A percentile compares a stretch with the other conserved stretches of the same genome.
These are phyloP conservation scores for Sclerotinia sclerotiorum DNA, from an alignment of 2,329 filamentous ascomycete species.

Conservation along the genomic window DNA sequence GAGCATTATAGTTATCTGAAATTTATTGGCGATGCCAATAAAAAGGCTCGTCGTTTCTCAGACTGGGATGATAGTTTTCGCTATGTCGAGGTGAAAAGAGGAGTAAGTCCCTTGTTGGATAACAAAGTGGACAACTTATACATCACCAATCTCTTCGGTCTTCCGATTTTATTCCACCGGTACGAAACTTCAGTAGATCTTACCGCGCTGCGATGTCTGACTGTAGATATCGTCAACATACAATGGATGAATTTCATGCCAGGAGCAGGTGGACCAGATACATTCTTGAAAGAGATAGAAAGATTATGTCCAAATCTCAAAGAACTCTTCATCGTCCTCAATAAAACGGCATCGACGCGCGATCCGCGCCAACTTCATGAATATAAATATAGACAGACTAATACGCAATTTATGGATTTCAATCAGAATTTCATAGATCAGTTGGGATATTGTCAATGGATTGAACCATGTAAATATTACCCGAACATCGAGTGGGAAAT, in stretches of 20 bases:
- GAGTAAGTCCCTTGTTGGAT: not conserved
- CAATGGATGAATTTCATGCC: too few species aligned
- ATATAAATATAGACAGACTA: accelerated
- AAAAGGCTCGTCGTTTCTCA: not conserved
- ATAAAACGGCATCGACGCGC: accelerated
- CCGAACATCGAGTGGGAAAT: not conserved
- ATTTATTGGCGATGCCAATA: not conserved
- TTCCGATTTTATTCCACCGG: accelerated
- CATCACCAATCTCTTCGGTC: not conserved
- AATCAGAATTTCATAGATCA: not conserved
- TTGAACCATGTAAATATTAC: not conserved
- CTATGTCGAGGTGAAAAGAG: not conserved
- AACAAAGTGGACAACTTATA: not conserved
- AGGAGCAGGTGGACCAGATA: accelerated
- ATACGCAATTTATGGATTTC: not conserved
- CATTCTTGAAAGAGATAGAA: not conserved
- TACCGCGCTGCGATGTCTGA: not conserved
- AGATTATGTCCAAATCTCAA: not conserved
- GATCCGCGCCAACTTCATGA: accelerated
- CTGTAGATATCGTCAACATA: not conserved
- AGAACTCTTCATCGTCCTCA: not conserved
- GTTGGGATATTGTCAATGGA: not conserved
- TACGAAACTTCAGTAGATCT: not conserved
- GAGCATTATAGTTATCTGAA: not conserved
- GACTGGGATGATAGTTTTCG: not conserved